These are phyloP conservation scores for Apiotrichum gracile DNA, from an alignment of 1,284 basidiomycete genomes.

Conservation along the genomic window DNA sequence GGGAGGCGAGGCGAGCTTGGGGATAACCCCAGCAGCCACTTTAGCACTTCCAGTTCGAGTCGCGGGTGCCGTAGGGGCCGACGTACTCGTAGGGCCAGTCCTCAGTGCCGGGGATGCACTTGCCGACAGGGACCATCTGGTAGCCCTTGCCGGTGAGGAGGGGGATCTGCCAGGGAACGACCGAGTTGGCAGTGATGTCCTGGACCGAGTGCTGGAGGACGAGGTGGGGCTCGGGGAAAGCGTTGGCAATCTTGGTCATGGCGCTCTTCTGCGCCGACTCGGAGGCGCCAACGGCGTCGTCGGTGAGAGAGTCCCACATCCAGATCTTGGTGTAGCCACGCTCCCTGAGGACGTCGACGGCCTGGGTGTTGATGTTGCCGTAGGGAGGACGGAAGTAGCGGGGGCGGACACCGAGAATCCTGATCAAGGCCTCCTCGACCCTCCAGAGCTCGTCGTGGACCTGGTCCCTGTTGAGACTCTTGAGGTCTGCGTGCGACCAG, in stretches of 20 bases:
- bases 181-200: conserved; percentile 23
- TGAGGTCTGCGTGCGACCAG: conserved; percentile 54
- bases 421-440: conserved; percentile 53
- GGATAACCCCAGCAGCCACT: no score
- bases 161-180: conserved; percentile 34
- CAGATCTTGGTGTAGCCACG: conserved; percentile 49
- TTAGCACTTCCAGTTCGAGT: conserved; percentile 40
- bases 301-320: conserved; percentile 44
- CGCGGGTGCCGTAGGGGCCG: conserved; percentile 29
- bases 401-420: conserved; percentile 52
- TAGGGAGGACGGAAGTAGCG: conserved; percentile 51
- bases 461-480: conserved; percentile 44
- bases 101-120: conserved; percentile 40
- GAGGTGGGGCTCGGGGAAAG: conserved; percentile 32
- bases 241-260: conserved; percentile 23
- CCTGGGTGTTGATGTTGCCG: conserved; percentile 53
- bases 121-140: conserved; percentile 41
- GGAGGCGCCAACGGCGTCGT: conserved; percentile 31
- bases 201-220: conserved; percentile 38
- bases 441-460: conserved; percentile 48
- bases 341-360: conserved; percentile 48
- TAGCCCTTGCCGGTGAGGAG: conserved; percentile 36
- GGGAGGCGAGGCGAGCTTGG: background rate
- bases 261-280: conserved; percentile 25
- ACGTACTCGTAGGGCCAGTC: conserved; percentile 43